Conservation (phyloP, 164 flowering plant genomes). For the Stephania yunnanensis region DNA sequence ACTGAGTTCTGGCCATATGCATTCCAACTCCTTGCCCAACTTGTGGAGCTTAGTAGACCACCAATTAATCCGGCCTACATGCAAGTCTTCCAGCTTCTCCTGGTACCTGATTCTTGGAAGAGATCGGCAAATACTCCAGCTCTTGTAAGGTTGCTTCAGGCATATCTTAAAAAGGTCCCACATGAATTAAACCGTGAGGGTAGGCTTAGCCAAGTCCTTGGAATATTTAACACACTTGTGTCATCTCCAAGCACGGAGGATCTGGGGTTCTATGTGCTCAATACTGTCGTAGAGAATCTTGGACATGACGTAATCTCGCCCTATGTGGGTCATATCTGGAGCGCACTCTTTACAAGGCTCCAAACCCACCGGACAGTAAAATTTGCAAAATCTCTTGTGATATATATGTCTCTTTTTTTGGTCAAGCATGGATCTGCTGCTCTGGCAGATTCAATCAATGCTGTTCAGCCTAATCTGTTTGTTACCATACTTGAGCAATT, state of each 20-base stretch:
- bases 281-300: constrained; percentile 80
- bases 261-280: constrained; percentile 88
- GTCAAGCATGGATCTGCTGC: constrained; percentile 65
- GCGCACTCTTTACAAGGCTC: constrained; percentile 49
- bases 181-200: constrained; percentile 64
- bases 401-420: constrained; percentile 87
- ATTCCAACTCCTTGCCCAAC: constrained; percentile 88
- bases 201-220: constrained; percentile 60
- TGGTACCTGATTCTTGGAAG: constrained; percentile 72
- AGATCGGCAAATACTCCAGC: constrained; percentile 82
- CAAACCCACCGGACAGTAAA: constrained; percentile 42
- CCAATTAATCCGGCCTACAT: constrained; percentile 65
- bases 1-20: constrained; percentile 92
- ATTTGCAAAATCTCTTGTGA: constrained; percentile 63
- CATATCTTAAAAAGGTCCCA: constrained; percentile 89
- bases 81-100: constrained; percentile 65
- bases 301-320: constrained; percentile 59
- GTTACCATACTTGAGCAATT: constrained; percentile 55
- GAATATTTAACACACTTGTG: constrained; percentile 67
- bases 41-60: constrained; percentile 71
- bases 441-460: constrained; percentile 63
- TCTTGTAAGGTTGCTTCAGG: constrained; percentile 85
- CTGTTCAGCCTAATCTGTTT: constrained; percentile 59
- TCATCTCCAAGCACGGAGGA: constrained; percentile 59
- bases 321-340: constrained; percentile 62